These are phyloP conservation scores for Schizochytrium sp. DNA, from an alignment of 108 stramenopile genomes.

Conservation along the genomic window DNA sequence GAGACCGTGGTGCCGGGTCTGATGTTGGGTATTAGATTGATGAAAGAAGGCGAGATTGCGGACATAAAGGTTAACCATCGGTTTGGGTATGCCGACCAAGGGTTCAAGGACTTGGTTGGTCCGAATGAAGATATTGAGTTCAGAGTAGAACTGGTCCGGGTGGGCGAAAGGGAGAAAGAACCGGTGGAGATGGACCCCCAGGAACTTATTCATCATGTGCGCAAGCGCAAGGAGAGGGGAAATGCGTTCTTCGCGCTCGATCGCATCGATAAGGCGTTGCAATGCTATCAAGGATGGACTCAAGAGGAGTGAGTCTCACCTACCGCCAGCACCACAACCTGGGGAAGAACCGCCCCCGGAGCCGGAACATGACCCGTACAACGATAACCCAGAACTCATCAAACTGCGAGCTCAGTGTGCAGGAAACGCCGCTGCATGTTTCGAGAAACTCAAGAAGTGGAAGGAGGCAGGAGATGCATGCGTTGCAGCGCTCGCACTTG, in stretches of 20 bases:
- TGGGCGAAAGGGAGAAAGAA: constrained; percentile 27
- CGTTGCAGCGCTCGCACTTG: constrained; percentile 31
- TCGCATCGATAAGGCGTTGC: constrained; percentile 39
- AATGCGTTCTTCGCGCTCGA: background rate
- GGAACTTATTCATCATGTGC: constrained; percentile 12
- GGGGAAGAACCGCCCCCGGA: constrained; percentile 12
- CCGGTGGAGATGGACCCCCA: constrained; percentile 42
- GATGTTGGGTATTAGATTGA: constrained; percentile 16
- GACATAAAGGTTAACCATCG: constrained; percentile 27
- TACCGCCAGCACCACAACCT: constrained; percentile 12
- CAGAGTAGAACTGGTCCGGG: constrained; percentile 29
- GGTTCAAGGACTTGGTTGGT: background rate
- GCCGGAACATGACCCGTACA: constrained; percentile 16
- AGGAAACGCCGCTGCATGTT: constrained; percentile 33
- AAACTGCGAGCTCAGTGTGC: constrained; percentile 32
- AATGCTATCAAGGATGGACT: constrained; percentile 58
- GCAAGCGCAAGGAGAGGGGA: constrained; percentile 56
- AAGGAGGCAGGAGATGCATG: constrained; percentile 49
- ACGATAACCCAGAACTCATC: constrained; percentile 48
- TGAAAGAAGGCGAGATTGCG: constrained; percentile 53
- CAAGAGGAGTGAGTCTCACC: constrained; percentile 35
- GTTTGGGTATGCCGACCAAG: constrained; percentile 36
- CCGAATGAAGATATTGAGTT: constrained; percentile 54
- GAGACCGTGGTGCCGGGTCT: constrained; percentile 39
- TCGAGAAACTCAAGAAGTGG: constrained; percentile 24